Conservation (phyloP, 176 grass and related monocot genomes). For the Eragrostis nindensis region DNA sequence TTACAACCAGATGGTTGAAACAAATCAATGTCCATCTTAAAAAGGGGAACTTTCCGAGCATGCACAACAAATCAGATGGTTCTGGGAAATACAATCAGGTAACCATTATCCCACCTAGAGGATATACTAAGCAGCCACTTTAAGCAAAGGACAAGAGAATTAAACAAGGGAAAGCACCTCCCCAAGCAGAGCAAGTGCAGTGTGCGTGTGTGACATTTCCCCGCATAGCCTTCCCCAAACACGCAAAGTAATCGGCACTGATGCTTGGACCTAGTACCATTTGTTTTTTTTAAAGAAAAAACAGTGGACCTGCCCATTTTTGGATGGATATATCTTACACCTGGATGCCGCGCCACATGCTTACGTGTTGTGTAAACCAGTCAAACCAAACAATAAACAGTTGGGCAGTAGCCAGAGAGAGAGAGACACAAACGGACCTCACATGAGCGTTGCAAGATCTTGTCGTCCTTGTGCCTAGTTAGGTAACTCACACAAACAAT, state of each 20-base stretch:
- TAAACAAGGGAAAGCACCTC: neutral
- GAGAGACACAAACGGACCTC: neutral
- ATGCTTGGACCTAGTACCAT: neutral
- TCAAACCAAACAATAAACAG: neutral
- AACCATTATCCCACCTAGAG: constrained; percentile 6
- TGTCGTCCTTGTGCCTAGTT: too few relatives aligned
- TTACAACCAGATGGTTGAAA: too few relatives aligned
- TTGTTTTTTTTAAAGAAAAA: too few relatives aligned
- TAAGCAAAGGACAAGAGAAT: neutral
- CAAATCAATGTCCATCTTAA: constrained; percentile 9
- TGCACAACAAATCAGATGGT: neutral
- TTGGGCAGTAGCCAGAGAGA: neutral
- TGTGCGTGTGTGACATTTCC: neutral
- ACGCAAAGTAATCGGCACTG: neutral
- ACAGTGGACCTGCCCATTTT: neutral
- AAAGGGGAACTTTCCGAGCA: neutral
- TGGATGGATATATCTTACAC: constrained; percentile 22
- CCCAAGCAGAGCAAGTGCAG: neutral
- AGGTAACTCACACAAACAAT: too few relatives aligned
- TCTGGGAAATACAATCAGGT: neutral
- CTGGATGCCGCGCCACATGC: neutral
- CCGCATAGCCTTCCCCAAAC: neutral
- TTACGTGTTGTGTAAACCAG: neutral
- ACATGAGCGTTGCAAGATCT: neutral
- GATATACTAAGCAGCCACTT: too few relatives aligned